A percentile compares a stretch with the other conserved stretches of the same genome.
Evolutionary conservation across 108 stramenopile genomes (phyloP).

Genomic region (Cyclotella baltica): DNA sequence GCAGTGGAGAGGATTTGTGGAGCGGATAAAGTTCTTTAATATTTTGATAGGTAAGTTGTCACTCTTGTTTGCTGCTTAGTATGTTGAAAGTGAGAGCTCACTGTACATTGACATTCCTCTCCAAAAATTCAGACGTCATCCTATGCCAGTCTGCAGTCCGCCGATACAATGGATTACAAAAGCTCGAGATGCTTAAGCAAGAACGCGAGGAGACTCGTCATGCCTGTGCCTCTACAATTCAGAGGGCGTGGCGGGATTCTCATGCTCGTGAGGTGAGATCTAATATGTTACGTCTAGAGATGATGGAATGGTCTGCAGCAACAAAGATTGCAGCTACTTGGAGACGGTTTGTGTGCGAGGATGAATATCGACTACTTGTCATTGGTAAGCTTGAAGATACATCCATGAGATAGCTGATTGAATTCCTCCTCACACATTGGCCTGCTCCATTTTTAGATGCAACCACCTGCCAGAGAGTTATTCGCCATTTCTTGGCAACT

Average conservation of each 20-base stretch:
- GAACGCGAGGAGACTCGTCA: not conserved
- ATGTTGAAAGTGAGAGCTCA: not conserved
- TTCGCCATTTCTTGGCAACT: no score
- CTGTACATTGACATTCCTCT: not conserved
- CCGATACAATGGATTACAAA: conserved; percentile 6
- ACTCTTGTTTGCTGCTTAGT: not conserved
- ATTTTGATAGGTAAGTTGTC: not conserved
- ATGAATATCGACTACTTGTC: not conserved
- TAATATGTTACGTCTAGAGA: not conserved
- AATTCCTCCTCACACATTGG: not conserved
- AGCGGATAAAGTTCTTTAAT: conserved; percentile 1
- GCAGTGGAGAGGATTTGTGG: conserved; percentile 6
- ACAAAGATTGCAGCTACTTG: not conserved
- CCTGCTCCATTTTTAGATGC: no score
- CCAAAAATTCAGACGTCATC: conserved; percentile 1
- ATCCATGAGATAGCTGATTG: not conserved
- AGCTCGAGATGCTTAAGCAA: not conserved
- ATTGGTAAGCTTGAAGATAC: not conserved
- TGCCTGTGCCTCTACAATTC: not conserved
- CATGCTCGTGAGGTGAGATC: not conserved
- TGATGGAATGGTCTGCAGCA: not conserved
- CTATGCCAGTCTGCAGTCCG: conserved; percentile 20
- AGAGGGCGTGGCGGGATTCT: not conserved
- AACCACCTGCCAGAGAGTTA: no score
- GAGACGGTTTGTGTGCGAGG: not conserved